Conservation (phyloP, 805 yeast species). For the Ogataea populi-albae region DNA sequence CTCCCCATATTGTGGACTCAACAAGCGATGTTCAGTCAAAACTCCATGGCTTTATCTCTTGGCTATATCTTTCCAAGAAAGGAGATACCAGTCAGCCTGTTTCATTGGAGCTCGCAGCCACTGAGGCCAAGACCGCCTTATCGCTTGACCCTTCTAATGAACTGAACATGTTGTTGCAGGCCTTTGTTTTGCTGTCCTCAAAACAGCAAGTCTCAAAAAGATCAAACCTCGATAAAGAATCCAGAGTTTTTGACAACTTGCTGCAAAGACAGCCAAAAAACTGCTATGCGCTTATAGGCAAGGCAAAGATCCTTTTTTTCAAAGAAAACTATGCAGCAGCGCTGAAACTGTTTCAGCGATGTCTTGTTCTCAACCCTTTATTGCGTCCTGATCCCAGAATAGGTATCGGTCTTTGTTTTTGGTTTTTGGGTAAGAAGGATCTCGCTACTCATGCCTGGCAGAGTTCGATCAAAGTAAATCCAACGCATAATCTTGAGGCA, state of each 20-base stretch:
- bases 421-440: slow-evolving; percentile 76
- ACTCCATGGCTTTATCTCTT: slow-evolving; percentile 62
- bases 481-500: slow-evolving; percentile 53
- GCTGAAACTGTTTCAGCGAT: slow-evolving; percentile 79
- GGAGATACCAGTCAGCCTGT: slow-evolving; percentile 24
- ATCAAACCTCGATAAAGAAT: slow-evolving; percentile 67
- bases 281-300: slow-evolving; percentile 74
- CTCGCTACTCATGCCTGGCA: slow-evolving; percentile 84
- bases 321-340: slow-evolving; percentile 73
- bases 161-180: slow-evolving; percentile 60
- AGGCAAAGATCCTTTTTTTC: slow-evolving; percentile 75
- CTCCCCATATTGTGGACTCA: slow-evolving; percentile 31
- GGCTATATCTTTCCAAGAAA: slow-evolving; percentile 61
- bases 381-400: slow-evolving; percentile 88
- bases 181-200: slow-evolving; percentile 59
- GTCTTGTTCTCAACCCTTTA: slow-evolving; percentile 71
- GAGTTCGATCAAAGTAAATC: slow-evolving; percentile 67
- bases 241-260: slow-evolving; percentile 63
- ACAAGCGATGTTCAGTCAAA: slow-evolving; percentile 43
- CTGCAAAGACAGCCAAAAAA: slow-evolving; percentile 55
- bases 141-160: slow-evolving; percentile 44
- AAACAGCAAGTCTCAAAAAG: slow-evolving; percentile 59
- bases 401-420: slow-evolving; percentile 92
- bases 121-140: slow-evolving; percentile 43
- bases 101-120: slow-evolving; percentile 27